Evolutionary conservation across 169 alveolate species (phyloP), one percentile per base, ranked within the genome.

Genomic region (Plasmodium inui): DNA sequence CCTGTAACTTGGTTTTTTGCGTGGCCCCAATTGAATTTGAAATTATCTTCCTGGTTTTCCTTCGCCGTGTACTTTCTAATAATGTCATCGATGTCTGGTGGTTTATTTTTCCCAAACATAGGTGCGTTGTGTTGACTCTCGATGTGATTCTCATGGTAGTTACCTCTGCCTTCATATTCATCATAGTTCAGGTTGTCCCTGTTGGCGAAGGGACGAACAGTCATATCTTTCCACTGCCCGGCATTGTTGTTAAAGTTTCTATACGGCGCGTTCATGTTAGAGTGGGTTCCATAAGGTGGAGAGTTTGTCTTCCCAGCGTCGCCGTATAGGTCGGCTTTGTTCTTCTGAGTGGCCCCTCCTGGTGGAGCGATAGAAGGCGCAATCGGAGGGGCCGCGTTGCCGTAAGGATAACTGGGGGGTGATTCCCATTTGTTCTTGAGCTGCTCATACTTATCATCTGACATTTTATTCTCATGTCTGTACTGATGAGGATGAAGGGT

Each of bases 11-110:
- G 9, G 3, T 19, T 28, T 73, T 85, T 71, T n/a, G 19, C 26
- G 14, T 85, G 22, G 2, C 30, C 79, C 57, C 46, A 85, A 12
- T n/a, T 22, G 44, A 44, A 46, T 22, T 74, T 85, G 26, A 22
- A 28, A 46, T 85, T 32, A 0, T 85, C 71, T 2, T 73, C 93
- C 26, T 39, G 28, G 17, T 46, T 74, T 5, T 85, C 93, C 44
- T 46, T 85, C 12, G 39, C 55, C 7, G 57, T 74, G 22, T 85
- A 85, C 41, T 85, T 85, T 53, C 74, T 85, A n/a, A 85, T 85
- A 50, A 85, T 85, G 4, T 72, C 80, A 5, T 74, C 85, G n/a
- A 85, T 85, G 12, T 53, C 85, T 26, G 67, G 26, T 32, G 37
- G 30, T 85, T 50, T 74, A 0, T 41, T 9, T 22, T 71, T 71